Base-by-base conservation (phyloP, 1,139 yeast species). In the Geotrichum fermentans region DNA sequence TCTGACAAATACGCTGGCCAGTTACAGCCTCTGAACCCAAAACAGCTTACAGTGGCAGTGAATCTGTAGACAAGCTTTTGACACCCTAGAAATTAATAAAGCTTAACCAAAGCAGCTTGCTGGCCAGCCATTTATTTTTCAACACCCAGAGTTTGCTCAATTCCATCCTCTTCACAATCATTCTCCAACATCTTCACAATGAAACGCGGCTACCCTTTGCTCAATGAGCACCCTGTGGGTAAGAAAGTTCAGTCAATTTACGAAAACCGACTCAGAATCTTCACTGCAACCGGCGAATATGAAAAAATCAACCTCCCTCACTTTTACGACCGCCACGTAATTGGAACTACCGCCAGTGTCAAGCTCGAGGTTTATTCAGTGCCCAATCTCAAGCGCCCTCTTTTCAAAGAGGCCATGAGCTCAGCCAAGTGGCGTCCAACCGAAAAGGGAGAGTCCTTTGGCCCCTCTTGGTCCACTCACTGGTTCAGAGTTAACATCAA, bases 401-500 rank as follows among this genome's bases (percentile, higher is more conserved):
- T 81, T 30, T 90, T 89, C 72, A 72, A 75, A 52, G 85, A 85
- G 24, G 82, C 89, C 41, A 73, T 83, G 56, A 73, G 71, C 39
- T 69, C 68, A 38, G 71, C 72, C 43, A 71, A 75, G 36, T 84
- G 89, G 83, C 71, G 74, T 51, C 68, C 71, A 17, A 80, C 88
- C 24, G 70, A 73, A 28, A 79, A 81, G 57, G 95, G 95, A 26
- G 82, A 84, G 59, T 70, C 73, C n/a, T 88, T 85, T 66, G 97
- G 96, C 0, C 97, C 97, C 1, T 83, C 95, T 14, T 92, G 97
- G 98, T 83, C 92, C 55, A 84, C 97, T 1, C 94, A 89, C 58
- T 92, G 98, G 98, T 88, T 92, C 67, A 78, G 81, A 58, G 71
- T 90, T 36, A 69, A 74, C 22, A 68, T 86, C 54, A 71, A 72